phyloP scores from a whole-genome alignment of 257 asterid species.

The Lycium ferocissimum region DNA sequence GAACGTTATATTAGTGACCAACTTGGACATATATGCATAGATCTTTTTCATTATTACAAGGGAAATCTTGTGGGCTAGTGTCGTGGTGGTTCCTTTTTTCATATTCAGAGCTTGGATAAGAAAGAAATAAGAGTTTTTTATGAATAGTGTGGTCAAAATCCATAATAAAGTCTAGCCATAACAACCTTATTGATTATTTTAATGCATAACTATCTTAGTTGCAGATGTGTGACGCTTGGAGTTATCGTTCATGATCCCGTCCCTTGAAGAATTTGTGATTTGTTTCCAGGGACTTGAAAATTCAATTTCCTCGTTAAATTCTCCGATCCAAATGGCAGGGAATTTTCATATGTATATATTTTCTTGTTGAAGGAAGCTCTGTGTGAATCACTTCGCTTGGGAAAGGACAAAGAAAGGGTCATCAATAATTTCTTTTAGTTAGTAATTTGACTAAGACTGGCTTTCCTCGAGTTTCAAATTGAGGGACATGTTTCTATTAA shows the following conservation, averaged over 20 bases:
- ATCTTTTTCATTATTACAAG: not conserved
- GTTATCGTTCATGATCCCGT: not conserved
- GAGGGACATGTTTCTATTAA: not conserved
- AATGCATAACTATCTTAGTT: not conserved
- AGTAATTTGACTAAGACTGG: not conserved
- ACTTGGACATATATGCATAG: not conserved
- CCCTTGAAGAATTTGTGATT: not conserved
- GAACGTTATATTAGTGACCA: not conserved
- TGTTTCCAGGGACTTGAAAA: slow-evolving; percentile 20
- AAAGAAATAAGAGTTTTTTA: not conserved
- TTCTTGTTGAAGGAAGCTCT: slow-evolving; percentile 19
- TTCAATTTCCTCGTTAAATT: slow-evolving; percentile 25
- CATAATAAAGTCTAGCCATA: not conserved
- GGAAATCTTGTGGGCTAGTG: not conserved
- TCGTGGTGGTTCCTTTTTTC: not conserved
- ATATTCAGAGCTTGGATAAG: not conserved
- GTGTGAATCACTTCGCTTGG: not conserved
- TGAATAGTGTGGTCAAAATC: slow-evolving; percentile 3
- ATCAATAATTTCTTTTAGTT: not conserved
- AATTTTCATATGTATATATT: slow-evolving; percentile 30
- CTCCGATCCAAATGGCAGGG: slow-evolving; percentile 20
- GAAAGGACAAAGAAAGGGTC: not conserved
- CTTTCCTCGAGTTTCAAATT: not conserved
- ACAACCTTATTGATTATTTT: not conserved
- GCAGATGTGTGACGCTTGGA: not conserved